A percentile compares a stretch with the other conserved stretches of the same genome.
Evolutionary conservation across 345 rosid genomes (phyloP).

Genomic region (Psidium guajava): DNA sequence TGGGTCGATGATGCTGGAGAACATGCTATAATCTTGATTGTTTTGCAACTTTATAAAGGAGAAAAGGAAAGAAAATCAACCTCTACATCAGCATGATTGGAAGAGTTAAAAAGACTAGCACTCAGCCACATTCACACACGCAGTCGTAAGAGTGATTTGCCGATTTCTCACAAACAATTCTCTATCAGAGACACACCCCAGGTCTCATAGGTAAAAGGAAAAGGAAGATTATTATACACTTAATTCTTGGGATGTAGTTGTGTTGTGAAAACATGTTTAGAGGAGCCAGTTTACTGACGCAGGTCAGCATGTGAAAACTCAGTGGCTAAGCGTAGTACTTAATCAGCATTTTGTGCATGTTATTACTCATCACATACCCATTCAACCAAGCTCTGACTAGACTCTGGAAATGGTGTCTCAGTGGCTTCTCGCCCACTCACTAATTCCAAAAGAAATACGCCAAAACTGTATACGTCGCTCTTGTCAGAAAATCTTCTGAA

Average conservation of each 20-base stretch:
- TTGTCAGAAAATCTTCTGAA: slow-evolving; percentile 82
- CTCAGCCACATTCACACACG: not conserved
- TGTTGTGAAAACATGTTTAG: not conserved
- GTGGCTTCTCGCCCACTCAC: slow-evolving; percentile 73
- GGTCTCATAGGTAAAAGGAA: not conserved
- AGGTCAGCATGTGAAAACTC: not conserved
- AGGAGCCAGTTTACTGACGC: not conserved
- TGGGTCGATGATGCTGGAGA: slow-evolving; percentile 47
- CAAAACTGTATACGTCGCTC: slow-evolving; percentile 85
- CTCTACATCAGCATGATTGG: not conserved
- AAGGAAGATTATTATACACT: not conserved
- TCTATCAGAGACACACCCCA: not conserved
- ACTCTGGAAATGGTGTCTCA: slow-evolving; percentile 33
- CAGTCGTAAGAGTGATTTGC: not conserved
- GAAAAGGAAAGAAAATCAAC: not conserved
- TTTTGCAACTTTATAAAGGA: slow-evolving; percentile 42
- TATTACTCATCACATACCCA: slow-evolving; percentile 44
- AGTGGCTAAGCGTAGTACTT: not conserved
- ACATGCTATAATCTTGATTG: slow-evolving; percentile 29
- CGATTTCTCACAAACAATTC: not conserved
- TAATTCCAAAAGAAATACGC: slow-evolving; percentile 82
- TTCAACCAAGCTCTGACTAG: slow-evolving; percentile 55
- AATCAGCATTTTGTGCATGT: not conserved
- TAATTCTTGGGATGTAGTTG: not conserved
- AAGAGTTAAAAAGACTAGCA: not conserved